Base-by-base conservation (phyloP, 441 rosid species). In the Pelargonium cotyledonis region DNA sequence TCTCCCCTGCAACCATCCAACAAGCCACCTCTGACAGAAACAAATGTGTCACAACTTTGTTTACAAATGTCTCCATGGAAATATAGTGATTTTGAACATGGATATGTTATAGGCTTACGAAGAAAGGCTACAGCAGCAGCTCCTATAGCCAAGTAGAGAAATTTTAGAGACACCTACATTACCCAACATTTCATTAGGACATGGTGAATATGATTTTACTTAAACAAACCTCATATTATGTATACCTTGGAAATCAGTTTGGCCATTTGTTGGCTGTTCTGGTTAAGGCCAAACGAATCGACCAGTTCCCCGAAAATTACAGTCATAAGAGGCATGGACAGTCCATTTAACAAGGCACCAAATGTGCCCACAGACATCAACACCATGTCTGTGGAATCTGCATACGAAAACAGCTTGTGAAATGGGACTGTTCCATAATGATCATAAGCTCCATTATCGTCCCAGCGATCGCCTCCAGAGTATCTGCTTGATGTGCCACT, bases 1-100 rank as follows among this genome's bases (percentile, higher is more conserved):
- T 87, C 72, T 91, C 97, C 55, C 96, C 96, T 0, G 97, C 86
- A 58, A 88, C 86, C 87, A 89, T 91, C 97, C 97, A 91, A 63
- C 88, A 85, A 18, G 91, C 53, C 26, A 91, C 86, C 91, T 91
- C 97, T 91, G 83, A 70, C 76, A 65, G 5, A 41, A 47, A 71
- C 67, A 21, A 63, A 68, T 8, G 7, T 6, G 0, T 5, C 14
- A 14, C 6, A 68, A 55, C 16, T 43, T 53, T 16, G 63, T 1
- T 29, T 5, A 8, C 31, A 19, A 43, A 65, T 26, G 31, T 26
- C 31, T 26, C 31, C 31, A 26, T 26, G 31, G 3, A 51, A 23
- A 8, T 62, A 43, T 55, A 8, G n/a, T 49, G 15, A 49, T 12
- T 4, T 49, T 49, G n/a, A 23, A 5, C 55, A 49, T 15, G 7